Conservation (phyloP, 1,284 basidiomycete genomes). For the Erythrobasidium hasegawianum region DNA sequence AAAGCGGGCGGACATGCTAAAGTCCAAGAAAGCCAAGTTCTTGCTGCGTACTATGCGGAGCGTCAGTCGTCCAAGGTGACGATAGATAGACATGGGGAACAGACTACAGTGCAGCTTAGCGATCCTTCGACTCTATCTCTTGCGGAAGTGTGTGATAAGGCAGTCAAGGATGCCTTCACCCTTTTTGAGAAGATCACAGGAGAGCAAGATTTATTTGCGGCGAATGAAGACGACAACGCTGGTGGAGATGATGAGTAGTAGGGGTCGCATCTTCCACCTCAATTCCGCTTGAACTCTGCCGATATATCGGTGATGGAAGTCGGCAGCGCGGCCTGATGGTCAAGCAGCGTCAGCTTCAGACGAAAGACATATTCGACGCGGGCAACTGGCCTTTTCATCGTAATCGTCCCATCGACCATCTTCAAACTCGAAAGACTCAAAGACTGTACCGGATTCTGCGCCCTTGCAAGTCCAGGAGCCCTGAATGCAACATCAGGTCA, state of each 20-base stretch:
- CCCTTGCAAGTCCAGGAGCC: conserved; percentile 35
- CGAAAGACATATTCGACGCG: background rate
- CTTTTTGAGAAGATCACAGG: conserved; percentile 12
- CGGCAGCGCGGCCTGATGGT: conserved; percentile 22
- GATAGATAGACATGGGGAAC: background rate
- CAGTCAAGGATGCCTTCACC: conserved; percentile 3
- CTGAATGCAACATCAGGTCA: background rate
- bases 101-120: too few species aligned
- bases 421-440: conserved; percentile 34
- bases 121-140: background rate
- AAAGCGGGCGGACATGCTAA: background rate
- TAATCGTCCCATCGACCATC: conserved; percentile 36
- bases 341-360: background rate
- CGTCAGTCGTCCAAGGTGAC: background rate
- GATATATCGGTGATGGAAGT: conserved; percentile 32
- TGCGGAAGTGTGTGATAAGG: conserved; percentile 20
- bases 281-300: conserved; percentile 19
- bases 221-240: conserved; percentile 10
- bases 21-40: background rate
- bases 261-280: background rate
- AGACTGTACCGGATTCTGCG: conserved; percentile 28
- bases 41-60: conserved; percentile 12
- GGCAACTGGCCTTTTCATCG: conserved; percentile 24
- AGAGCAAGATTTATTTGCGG: conserved; percentile 20
- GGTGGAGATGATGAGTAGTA: conserved; percentile 11